Evolutionary conservation across 768 basidiomycete species (phyloP).

Genomic region (Trametopsis cervina): DNA sequence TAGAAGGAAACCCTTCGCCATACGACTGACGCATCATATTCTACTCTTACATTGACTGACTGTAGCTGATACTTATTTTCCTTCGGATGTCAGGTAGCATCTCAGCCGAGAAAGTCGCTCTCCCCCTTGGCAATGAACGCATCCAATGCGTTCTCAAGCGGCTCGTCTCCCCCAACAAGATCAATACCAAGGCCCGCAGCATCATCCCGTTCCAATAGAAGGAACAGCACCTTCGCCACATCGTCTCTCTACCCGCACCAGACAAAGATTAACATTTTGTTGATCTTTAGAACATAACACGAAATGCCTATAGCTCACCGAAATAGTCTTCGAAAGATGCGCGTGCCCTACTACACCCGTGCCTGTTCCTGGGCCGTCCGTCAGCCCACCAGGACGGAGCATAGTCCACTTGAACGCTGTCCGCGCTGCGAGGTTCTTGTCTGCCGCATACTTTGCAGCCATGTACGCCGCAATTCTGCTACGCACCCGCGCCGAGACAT

Average conservation of each 20-base stretch:
- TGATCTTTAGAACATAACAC: too few species aligned
- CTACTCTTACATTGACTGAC: too few species aligned
- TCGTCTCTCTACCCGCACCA: constrained; percentile 43
- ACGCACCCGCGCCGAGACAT: constrained; percentile 34
- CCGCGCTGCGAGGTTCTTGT: constrained; percentile 36
- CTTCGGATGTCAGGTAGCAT: too few species aligned
- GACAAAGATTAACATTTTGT: too few species aligned
- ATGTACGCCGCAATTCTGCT: constrained; percentile 35
- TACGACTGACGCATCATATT: too few species aligned
- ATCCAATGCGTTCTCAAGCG: constrained; percentile 41
- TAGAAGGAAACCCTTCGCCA: too few species aligned
- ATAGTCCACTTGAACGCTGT: constrained; percentile 60
- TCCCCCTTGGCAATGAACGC: constrained; percentile 43
- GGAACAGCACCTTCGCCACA: constrained; percentile 42
- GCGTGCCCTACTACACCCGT: constrained; percentile 47
- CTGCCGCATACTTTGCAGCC: constrained; percentile 37
- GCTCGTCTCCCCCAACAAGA: constrained; percentile 45
- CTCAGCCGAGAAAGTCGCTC: constrained; percentile 24
- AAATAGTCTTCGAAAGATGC: constrained; percentile 38
- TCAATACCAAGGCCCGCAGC: constrained; percentile 54
- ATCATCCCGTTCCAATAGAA: constrained; percentile 42
- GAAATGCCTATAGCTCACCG: too few species aligned
- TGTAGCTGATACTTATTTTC: too few species aligned
- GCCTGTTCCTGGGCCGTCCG: constrained; percentile 42
- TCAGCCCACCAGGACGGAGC: constrained; percentile 56